Conservation (phyloP, 768 basidiomycete genomes). For the Fistulinella prunicolor region DNA sequence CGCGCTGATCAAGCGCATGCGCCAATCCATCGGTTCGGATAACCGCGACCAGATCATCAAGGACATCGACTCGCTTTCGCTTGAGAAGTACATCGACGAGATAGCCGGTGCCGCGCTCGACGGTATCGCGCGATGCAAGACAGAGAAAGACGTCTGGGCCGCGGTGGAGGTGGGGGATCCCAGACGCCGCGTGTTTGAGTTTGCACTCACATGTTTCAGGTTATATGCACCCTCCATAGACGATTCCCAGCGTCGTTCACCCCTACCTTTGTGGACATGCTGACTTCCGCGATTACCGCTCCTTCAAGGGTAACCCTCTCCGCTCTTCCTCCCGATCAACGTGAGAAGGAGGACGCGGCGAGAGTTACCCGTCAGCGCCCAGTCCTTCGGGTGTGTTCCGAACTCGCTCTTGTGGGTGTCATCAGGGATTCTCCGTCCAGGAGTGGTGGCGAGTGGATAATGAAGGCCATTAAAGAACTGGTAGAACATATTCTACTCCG, state of each 20-base stretch:
- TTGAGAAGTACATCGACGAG: conserved; percentile 97
- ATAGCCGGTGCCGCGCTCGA: conserved; percentile 85
- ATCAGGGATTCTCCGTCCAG: conserved; percentile 67
- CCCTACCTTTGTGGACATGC: conserved; percentile 57
- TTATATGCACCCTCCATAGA: conserved; percentile 85
- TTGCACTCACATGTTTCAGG: conserved; percentile 41
- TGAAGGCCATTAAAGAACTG: conserved; percentile 80
- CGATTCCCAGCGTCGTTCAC: conserved; percentile 83
- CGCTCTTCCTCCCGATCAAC: conserved; percentile 67
- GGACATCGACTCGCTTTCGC: conserved; percentile 83
- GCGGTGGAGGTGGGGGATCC: conserved; percentile 75
- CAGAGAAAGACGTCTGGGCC: conserved; percentile 87
- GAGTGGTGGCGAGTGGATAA: conserved; percentile 87
- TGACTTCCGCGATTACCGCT: conserved; percentile 56
- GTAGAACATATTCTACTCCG: conserved; percentile 43
- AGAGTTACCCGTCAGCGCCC: conserved; percentile 82
- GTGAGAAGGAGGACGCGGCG: conserved; percentile 87
- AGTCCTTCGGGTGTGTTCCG: conserved; percentile 81
- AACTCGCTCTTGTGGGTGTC: conserved; percentile 84
- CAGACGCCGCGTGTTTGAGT: background rate
- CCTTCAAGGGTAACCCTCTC: conserved; percentile 57
- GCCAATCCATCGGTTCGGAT: conserved; percentile 78
- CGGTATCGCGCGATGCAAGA: conserved; percentile 83
- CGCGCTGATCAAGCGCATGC: conserved; percentile 89
- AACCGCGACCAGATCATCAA: conserved; percentile 86